Base-by-base conservation (phyloP, 2,329 filamentous ascomycete genomes). In the Xylariaceae sp. region DNA sequence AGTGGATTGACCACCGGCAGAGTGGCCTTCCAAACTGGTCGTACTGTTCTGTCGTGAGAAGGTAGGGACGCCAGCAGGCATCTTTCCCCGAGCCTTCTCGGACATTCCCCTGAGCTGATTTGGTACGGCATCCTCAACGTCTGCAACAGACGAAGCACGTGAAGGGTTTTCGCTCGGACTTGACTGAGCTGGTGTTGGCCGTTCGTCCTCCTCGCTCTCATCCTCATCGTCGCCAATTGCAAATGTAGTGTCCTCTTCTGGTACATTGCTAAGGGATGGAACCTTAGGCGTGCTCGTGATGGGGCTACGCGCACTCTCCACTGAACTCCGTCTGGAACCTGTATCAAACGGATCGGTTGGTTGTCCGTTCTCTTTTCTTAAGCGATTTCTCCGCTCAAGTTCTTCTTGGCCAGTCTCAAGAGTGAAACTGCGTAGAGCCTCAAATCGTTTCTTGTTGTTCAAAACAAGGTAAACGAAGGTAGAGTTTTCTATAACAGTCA, bases 81-180 rank as follows among this genome's bases (percentile, higher is more conserved):
- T 91, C 74, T 99, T 99, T 6, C 94, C 94, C 53, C 94, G 82
- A 13, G 94, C 94, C 73, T 97, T 99, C 74, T 97, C 94, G 17
- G 93, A 97, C 90, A 97, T 96, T 57, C 92, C 92, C 59, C 90
- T 84, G 35, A 96, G 73, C 71, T 97, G 92, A 17, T 86, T 81
- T 11, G 91, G 92, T 8, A 96, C 84, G 3, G 88, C 88, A 61
- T 95, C 92, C 60, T 95, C 91, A 0, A 83, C 76, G 45, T 79
- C 78, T 0, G 84, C 84, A 17, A 88, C 78, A 0, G 90, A 93
- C 3, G 89, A 87, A 18, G 88, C 83, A 44, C 86, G 82, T 62
- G 82, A 80, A 67, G 86, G 74, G 62, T 82, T 76, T 72, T 88
- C 77, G 73, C 85, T 86, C 1, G 87, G 83, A 0, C 85, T 88